Evolutionary conservation across 2,329 filamentous ascomycete species (phyloP), one percentile per base, ranked within the genome.

Genomic region (Aspergillus flavus): DNA sequence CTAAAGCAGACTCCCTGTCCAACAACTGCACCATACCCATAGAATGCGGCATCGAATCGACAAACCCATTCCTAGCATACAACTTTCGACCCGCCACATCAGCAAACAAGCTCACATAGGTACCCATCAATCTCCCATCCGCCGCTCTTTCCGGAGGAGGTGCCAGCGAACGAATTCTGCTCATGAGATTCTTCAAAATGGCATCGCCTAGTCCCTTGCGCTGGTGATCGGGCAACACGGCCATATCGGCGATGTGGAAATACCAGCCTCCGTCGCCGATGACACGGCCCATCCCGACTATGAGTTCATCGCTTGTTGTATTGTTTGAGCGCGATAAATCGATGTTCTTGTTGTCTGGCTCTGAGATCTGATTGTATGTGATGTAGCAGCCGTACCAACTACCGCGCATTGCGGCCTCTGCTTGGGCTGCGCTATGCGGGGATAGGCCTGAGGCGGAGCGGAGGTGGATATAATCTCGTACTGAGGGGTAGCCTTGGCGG

Each of bases 221-320:
- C 64, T 83, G 83, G 62, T 86, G 83, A 9, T 73, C 76, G 6
- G 82, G 81, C 53, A 83, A 73, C n/a, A 84, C 80, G 2, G 80
- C 81, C 72, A 86, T 82, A 67, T 86, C 83, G 23, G 79, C 79
- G 57, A 86, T 76, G 50, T 80, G 73, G 58, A 85, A 83, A 66
- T 85, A 85, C 75, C 83, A 82, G 6, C 80, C 80, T 7, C 83
- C 83, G 64, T 86, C 84, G 14, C 82, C 81, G 61, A 85, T 74
- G 30, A 85, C 74, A 23, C 84, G 79, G 56, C 83, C 83, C 83
- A 85, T 85, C 0, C 75, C 83, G 6, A 85, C 76, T 0, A 39
- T 36, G 0, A 26, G 12, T 5, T 55, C 58, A 14, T 55, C 12
- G 48, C 10, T 39, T 4, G 28, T n/a, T 12, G 43, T 48, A 9